These are phyloP conservation scores for Martensiomyces pterosporus DNA, from an alignment of 192 early-diverging fungal species.

Conservation along the genomic window DNA sequence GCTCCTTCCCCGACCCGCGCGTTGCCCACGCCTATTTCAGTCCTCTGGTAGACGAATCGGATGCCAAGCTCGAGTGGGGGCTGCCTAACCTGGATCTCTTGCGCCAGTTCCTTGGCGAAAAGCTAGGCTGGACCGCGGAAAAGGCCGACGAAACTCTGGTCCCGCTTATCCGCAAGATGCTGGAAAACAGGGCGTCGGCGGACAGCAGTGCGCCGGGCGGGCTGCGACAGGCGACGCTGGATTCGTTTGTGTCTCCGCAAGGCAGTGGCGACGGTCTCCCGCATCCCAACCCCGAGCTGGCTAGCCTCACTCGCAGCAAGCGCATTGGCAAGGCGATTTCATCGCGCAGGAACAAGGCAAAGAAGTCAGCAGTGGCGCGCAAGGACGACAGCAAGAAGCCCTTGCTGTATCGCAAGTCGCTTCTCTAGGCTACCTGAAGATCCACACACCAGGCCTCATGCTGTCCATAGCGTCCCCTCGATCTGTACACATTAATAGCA, in stretches of 20 bases:
- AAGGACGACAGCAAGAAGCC: slow-evolving; percentile 4
- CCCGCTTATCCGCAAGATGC: slow-evolving; percentile 43
- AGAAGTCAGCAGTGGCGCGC: neutral
- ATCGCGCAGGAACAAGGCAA: slow-evolving; percentile 13
- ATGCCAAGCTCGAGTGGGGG: slow-evolving; percentile 32
- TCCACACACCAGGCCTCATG: too few species aligned
- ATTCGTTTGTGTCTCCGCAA: slow-evolving; percentile 9
- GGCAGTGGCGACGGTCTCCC: too few species aligned
- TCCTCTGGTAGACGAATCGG: slow-evolving; percentile 60
- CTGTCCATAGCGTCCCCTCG: too few species aligned
- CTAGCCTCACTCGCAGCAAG: slow-evolving; percentile 24
- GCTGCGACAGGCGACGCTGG: slow-evolving; percentile 26
- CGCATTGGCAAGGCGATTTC: slow-evolving; percentile 41
- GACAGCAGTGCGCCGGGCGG: neutral
- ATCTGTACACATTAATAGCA: too few species aligned
- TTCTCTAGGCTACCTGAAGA: slow-evolving; percentile 5
- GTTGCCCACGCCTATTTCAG: slow-evolving; percentile 75
- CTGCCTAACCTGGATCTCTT: slow-evolving; percentile 50
- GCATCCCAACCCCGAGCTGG: slow-evolving; percentile 3
- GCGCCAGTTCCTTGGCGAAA: slow-evolving; percentile 44
- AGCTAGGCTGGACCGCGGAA: slow-evolving; percentile 37
- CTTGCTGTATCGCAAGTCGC: slow-evolving; percentile 6
- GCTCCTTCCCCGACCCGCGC: slow-evolving; percentile 72
- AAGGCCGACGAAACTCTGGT: slow-evolving; percentile 47
- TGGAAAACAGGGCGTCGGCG: slow-evolving; percentile 8